phyloP scores from a whole-genome alignment of 1,284 basidiomycete species.

The Xerocomus nothofagi region DNA sequence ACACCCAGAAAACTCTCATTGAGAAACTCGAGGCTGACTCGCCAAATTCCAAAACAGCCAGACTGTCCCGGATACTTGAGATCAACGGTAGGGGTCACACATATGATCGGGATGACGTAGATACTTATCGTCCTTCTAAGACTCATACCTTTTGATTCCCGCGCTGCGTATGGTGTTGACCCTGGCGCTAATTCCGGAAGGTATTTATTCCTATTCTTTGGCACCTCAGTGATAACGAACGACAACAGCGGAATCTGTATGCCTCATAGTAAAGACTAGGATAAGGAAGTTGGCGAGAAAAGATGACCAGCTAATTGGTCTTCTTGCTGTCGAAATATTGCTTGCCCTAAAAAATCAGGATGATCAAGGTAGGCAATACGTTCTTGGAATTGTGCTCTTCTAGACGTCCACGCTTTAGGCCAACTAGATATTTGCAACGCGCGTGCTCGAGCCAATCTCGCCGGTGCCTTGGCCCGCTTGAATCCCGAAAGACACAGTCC shows the following conservation, averaged over 20 bases:
- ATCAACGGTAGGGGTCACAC: constrained; percentile 7
- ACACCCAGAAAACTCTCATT: constrained; percentile 6
- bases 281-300: constrained; percentile 17
- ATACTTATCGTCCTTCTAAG: constrained; percentile 6
- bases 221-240: neutral
- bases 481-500: neutral
- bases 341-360: constrained; percentile 12
- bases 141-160: constrained; percentile 6
- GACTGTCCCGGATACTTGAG: constrained; percentile 19
- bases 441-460: constrained; percentile 20
- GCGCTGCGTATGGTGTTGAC: constrained; percentile 23
- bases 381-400: neutral
- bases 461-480: constrained; percentile 12
- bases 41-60: neutral
- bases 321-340: constrained; percentile 23
- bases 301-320: constrained; percentile 13
- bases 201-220: neutral
- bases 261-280: constrained; percentile 6
- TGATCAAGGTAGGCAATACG: constrained; percentile 3
- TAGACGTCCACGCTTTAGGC: neutral
- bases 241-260: constrained; percentile 7
- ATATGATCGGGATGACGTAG: neutral
- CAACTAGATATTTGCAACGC: constrained; percentile 3
- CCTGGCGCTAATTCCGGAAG: constrained; percentile 13
- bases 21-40: constrained; percentile 7